phyloP scores from a whole-genome alignment of 1,284 basidiomycete species.

The Puccinia novopanici region DNA sequence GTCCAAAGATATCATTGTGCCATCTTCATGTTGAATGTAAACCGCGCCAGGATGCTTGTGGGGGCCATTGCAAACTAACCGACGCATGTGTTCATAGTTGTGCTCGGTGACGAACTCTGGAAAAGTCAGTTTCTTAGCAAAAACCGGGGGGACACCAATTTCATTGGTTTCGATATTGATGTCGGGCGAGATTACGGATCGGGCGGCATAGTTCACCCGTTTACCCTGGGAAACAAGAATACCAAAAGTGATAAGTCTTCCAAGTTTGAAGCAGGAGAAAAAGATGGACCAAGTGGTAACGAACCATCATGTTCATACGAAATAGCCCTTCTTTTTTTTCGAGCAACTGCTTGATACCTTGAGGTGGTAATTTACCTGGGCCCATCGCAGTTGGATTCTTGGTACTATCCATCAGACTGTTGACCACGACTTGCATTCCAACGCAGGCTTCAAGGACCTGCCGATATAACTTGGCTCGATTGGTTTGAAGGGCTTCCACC shows the following conservation, averaged over 20 bases:
- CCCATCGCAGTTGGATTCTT: constrained; percentile 86
- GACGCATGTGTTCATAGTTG: constrained; percentile 85
- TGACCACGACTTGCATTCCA: constrained; percentile 90
- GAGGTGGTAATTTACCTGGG: constrained; percentile 87
- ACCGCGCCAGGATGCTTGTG: constrained; percentile 88
- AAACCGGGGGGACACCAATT: constrained; percentile 96
- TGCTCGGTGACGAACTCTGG: constrained; percentile 92
- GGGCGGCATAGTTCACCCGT: constrained; percentile 98
- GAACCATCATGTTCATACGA: constrained; percentile 98
- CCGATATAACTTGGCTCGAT: constrained; percentile 68
- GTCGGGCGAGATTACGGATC: constrained; percentile 98
- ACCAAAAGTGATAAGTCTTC: constrained; percentile 4
- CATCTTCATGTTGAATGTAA: constrained; percentile 94
- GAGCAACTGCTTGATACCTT: constrained; percentile 91
- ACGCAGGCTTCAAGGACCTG: constrained; percentile 78
- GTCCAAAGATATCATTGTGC: constrained; percentile 78
- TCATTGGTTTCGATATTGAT: constrained; percentile 99
- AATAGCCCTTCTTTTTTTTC: constrained; percentile 99
- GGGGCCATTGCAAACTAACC: constrained; percentile 89
- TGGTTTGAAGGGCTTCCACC: constrained; percentile 55
- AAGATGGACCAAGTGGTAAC: constrained; percentile 51
- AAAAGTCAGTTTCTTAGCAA: constrained; percentile 94
- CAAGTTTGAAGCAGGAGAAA: constrained; percentile 33
- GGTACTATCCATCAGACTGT: constrained; percentile 94
- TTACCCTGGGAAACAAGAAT: constrained; percentile 71